phyloP scores from a whole-genome alignment of 192 early-diverging fungal species.

The Backusella liffmaniae region DNA sequence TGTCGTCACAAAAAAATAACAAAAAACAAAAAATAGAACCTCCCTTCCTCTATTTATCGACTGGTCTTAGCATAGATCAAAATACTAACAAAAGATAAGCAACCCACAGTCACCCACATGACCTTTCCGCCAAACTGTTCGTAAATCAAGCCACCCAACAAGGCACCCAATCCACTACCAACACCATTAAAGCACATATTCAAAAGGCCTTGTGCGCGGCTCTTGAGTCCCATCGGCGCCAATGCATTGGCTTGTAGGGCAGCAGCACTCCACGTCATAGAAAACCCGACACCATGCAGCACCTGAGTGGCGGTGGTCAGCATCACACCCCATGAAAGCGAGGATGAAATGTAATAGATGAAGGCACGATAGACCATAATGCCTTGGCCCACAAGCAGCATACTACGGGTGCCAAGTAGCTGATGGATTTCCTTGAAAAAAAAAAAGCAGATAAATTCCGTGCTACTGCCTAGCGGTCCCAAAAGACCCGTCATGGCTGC shows the following conservation, averaged over 20 bases:
- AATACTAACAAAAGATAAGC: background rate
- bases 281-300: slow-evolving; percentile 16
- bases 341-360: slow-evolving; percentile 7
- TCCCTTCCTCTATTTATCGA: background rate
- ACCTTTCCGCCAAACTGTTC: slow-evolving; percentile 3
- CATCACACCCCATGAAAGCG: slow-evolving; percentile 1
- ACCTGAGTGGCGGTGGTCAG: slow-evolving; percentile 16
- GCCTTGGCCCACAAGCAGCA: background rate
- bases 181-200: slow-evolving; percentile 27
- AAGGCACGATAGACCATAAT: slow-evolving; percentile 3
- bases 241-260: slow-evolving; percentile 26
- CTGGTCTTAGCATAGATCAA: background rate
- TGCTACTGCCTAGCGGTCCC: slow-evolving; percentile 18
- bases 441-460: slow-evolving; percentile 15
- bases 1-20: background rate
- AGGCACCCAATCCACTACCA: slow-evolving; percentile 20
- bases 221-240: slow-evolving; percentile 11
- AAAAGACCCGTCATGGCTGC: slow-evolving; percentile 16
- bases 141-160: slow-evolving; percentile 21
- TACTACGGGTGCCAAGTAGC: background rate
- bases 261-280: slow-evolving; percentile 22
- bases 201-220: slow-evolving; percentile 18
- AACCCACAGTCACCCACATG: slow-evolving; percentile 13
- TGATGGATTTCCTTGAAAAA: slow-evolving; percentile 20
- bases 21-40: background rate